A percentile compares a stretch with the other conserved stretches of the same genome.
phyloP scores from a whole-genome alignment of 169 alveolate species.

The Cryptosporidium canis region DNA sequence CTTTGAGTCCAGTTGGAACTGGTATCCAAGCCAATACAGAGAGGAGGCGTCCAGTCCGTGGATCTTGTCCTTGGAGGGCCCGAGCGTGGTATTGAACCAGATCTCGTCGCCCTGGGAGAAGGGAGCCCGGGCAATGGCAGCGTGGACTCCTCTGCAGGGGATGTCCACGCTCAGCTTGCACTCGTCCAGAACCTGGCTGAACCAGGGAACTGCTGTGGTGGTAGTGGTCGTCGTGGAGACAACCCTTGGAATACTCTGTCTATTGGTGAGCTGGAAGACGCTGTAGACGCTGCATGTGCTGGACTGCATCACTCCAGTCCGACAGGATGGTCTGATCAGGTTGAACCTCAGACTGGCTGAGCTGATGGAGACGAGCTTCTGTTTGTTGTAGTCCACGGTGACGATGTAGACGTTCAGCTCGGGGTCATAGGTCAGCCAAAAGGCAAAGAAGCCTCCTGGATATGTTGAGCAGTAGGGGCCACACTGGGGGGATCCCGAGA shows the following conservation, averaged over 20 bases:
- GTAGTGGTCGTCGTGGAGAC: conserved; percentile 55
- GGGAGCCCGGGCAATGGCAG: neutral
- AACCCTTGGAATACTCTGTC: conserved; percentile 6
- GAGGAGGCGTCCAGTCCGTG: conserved; percentile 13
- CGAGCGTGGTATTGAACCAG: conserved; percentile 41
- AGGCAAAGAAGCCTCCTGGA: conserved; percentile 3
- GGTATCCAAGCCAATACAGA: conserved; percentile 37
- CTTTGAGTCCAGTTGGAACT: neutral
- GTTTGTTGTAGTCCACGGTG: conserved; percentile 1
- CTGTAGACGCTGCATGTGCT: neutral
- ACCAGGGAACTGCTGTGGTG: conserved; percentile 57
- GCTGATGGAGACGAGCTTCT: neutral
- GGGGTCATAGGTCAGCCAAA: conserved; percentile 23
- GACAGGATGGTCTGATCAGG: neutral
- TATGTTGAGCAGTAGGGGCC: conserved; percentile 8
- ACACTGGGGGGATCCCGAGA: conserved; percentile 17
- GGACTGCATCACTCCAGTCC: too few species aligned
- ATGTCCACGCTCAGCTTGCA: neutral
- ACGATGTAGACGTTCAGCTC: neutral
- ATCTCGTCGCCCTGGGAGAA: conserved; percentile 19
- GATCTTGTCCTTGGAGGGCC: neutral
- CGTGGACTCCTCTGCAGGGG: conserved; percentile 50
- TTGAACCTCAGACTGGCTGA: neutral
- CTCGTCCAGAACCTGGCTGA: conserved; percentile 29
- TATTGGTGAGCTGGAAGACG: conserved; percentile 24